Evolutionary conservation across 2,329 filamentous ascomycete species (phyloP), one percentile per base, ranked within the genome.

Genomic region (Sporothrix dimorphospora): DNA sequence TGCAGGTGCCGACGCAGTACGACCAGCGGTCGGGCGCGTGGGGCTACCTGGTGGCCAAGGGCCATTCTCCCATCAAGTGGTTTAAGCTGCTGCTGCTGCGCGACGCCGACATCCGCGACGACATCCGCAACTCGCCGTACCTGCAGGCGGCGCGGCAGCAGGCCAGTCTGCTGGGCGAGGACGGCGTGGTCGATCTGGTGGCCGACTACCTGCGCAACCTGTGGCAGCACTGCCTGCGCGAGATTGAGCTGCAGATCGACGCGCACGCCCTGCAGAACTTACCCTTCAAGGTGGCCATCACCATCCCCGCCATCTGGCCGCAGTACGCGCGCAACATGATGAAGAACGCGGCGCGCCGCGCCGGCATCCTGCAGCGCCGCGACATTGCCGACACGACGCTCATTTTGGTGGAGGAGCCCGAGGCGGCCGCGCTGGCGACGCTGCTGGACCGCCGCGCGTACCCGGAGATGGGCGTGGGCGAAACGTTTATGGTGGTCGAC

Each of bases 251-350:
- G 79, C 55, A 69, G 61, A n/a, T 67, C 16, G 59, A 67, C 59
- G 24, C n/a, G 27, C 6, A 3, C 14, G n/a, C 2, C 3, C 66
- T 74, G 27, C 67, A 69, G 34, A 47, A 34, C 21, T 74, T 76
- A 6, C 75, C 45, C 0, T 78, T 84, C 12, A 77, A 82, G 14
- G 75, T 85, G 2, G 78, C 85, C 1, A 74, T 84, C 1, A 85
- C 84, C 0, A 49, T 86, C 0, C 84, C 84, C 0, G 84, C 84
- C 0, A 85, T 85, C 9, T 86, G 84, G 83, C 81, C 81, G 0
- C 75, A 79, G 0, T 83, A 83, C 70, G 81, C 81, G 0, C 79
- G 79, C 1, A 27, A 72, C 0, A 72, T 78, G 0, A 85, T 86
- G 83, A 73, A 76, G 0, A 63, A 79, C 0, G 84, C 83, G 0